Evolutionary conservation across 2,329 filamentous ascomycete species (phyloP), one percentile per base, ranked within the genome.

Genomic region (Pseudogymnoascus verrucosus): DNA sequence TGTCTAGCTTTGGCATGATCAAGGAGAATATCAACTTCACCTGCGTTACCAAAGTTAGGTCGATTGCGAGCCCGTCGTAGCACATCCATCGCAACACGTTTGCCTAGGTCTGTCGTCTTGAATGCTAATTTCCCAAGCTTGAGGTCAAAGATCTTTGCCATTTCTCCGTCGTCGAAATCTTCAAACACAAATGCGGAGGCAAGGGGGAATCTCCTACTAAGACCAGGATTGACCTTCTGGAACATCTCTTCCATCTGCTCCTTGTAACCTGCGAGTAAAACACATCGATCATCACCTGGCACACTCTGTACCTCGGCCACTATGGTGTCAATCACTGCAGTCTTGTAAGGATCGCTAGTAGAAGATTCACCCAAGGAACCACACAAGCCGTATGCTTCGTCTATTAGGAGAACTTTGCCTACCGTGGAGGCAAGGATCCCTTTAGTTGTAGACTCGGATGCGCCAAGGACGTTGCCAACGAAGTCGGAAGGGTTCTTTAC

Each of bases 201-300:
- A n/a, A 39, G 80, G 79, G 1, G 80, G 77, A 0, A 89, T 0
- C 88, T 79, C 16, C 2, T 34, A 34, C 77, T 78, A 0, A 91
- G 77, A 0, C 88, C 89, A 0, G 88, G 87, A 64, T 91, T 90
- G 60, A 84, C 82, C 31, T 86, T 84, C 16, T 84, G 83, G 65
- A 90, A 85, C 87, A 90, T 90, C 0, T 80, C 74, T 64, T 85
- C 80, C 83, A 91, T 89, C 66, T 87, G 78, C 0, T 87, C 82
- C 51, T 83, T 80, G 73, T 91, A 91, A 0, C 88, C 36, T n/a
- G 14, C 14, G 0, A 91, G 76, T 0, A 91, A 76, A 0, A 91
- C 85, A 66, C 87, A 90, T 2, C 86, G 81, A 71, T 91, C 87
- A 34, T 90, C 87, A 0, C 86, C 86, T 0, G 86, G 82, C 0